Conservation (phyloP, 495 filamentous ascomycete genomes). For the Hypoxylon crocopeplum region DNA sequence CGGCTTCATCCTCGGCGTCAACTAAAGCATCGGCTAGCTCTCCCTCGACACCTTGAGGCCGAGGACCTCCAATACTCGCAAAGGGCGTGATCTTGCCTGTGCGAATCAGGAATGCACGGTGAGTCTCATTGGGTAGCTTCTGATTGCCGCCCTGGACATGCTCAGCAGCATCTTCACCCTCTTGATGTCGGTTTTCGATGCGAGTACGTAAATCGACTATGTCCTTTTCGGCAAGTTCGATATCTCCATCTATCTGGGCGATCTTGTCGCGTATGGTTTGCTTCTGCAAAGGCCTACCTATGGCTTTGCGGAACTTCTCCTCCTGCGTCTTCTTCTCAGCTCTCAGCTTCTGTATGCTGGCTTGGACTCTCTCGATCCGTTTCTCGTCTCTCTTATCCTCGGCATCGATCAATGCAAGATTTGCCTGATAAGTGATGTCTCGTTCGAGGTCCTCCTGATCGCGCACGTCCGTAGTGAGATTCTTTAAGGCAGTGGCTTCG, state of each 20-base stretch:
- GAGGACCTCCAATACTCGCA: constrained; percentile 67
- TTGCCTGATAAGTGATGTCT: constrained; percentile 76
- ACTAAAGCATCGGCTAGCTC: constrained; percentile 75
- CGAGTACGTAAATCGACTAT: constrained; percentile 77
- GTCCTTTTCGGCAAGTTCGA: constrained; percentile 68
- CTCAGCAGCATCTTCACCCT: constrained; percentile 54
- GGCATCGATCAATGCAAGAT: constrained; percentile 75
- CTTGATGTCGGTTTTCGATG: constrained; percentile 72
- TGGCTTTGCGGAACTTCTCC: constrained; percentile 48
- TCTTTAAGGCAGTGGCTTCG: constrained; percentile 68
- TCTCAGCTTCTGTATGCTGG: constrained; percentile 62
- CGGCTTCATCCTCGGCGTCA: constrained; percentile 70
- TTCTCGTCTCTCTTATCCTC: constrained; percentile 89
- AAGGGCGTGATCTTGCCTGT: constrained; percentile 99
- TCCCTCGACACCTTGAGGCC: constrained; percentile 61
- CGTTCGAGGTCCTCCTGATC: constrained; percentile 86
- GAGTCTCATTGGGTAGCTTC: constrained; percentile 76
- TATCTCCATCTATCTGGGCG: constrained; percentile 64
- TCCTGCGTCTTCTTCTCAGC: constrained; percentile 50
- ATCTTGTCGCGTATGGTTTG: constrained; percentile 68
- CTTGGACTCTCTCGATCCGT: constrained; percentile 77
- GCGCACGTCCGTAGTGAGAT: constrained; percentile 74
- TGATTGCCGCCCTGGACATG: constrained; percentile 44
- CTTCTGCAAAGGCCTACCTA: constrained; percentile 48
- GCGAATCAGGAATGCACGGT: constrained; percentile 87